phyloP scores from a whole-genome alignment of 345 rosid species.

The Rhodomyrtus tomentosa region DNA sequence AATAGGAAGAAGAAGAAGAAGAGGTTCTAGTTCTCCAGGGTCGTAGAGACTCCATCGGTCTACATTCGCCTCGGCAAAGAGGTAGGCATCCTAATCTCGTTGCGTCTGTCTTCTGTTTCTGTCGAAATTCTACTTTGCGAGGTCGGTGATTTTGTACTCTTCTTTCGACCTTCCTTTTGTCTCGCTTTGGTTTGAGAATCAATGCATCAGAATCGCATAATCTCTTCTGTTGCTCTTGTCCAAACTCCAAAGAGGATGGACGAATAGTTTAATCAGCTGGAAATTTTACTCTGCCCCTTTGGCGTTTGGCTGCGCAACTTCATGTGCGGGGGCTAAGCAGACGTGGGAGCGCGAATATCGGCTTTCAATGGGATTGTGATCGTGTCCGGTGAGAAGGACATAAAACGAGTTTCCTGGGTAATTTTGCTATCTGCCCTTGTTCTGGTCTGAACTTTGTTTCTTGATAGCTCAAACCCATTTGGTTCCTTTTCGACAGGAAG shows the following conservation, averaged over 20 bases:
- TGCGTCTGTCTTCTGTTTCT: not conserved
- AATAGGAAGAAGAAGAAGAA: accelerated
- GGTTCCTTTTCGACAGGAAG: slow-evolving; percentile 1
- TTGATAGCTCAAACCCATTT: not conserved
- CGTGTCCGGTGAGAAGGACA: not conserved
- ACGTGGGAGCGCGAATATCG: not conserved
- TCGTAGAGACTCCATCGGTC: not conserved
- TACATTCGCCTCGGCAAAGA: not conserved
- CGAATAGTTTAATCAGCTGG: not conserved
- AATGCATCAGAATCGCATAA: not conserved
- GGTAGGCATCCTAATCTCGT: not conserved
- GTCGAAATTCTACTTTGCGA: not conserved
- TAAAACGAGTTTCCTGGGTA: not conserved
- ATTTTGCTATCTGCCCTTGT: not conserved
- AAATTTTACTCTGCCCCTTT: not conserved
- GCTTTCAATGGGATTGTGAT: not conserved
- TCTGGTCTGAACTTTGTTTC: not conserved
- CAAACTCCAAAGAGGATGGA: not conserved
- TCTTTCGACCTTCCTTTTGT: not conserved
- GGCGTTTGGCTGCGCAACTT: not conserved
- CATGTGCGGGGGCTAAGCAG: not conserved
- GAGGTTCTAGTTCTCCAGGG: not conserved
- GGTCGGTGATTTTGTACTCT: not conserved
- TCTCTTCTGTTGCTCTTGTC: not conserved
- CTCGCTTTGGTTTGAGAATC: not conserved